phyloP scores from a whole-genome alignment of 129 eudicot species.

The Saposhnikovia divaricata region DNA sequence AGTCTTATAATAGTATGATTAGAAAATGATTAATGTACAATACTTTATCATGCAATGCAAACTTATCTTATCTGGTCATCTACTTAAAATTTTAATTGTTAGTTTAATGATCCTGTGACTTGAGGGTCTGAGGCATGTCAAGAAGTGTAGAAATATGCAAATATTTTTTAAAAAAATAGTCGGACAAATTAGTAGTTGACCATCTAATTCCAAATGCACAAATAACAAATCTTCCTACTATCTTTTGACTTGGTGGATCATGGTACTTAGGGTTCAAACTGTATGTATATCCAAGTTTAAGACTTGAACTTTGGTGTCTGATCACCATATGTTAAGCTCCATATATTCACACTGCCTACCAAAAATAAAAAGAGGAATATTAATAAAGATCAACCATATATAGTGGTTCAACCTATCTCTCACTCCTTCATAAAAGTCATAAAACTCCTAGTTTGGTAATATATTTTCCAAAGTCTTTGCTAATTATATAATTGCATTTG shows the following conservation, averaged over 20 bases:
- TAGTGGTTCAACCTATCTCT: constrained; percentile 29
- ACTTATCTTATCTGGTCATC: no score
- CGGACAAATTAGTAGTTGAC: background rate
- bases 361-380: constrained; percentile 15
- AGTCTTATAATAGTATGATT: no score
- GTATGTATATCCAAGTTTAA: background rate
- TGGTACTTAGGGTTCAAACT: background rate
- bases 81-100: no score
- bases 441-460: constrained; percentile 14
- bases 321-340: no score
- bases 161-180: background rate
- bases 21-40: no score
- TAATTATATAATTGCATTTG: no score
- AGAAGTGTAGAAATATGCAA: background rate
- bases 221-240: constrained; percentile 17
- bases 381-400: constrained; percentile 5
- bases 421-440: background rate
- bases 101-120: background rate
- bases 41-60: no score
- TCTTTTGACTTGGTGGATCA: background rate
- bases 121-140: background rate
- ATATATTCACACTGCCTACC: background rate
- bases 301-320: constrained; percentile 5
- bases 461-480: constrained; percentile 15
- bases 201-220: constrained; percentile 10